Evolutionary conservation across 257 asterid genomes (phyloP).

Genomic region (Solanum neorickii): DNA sequence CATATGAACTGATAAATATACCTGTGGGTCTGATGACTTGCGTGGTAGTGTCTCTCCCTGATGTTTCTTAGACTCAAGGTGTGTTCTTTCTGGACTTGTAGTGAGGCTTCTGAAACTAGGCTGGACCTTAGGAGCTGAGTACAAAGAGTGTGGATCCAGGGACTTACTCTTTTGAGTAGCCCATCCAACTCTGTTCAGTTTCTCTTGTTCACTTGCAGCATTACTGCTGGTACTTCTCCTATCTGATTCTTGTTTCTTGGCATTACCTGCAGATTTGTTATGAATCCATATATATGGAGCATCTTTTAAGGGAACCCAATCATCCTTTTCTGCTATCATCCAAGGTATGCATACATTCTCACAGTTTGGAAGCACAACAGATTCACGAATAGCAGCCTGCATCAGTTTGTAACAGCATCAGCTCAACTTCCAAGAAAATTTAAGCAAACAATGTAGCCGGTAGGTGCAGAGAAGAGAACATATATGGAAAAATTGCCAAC

Average conservation of each 20-base stretch:
- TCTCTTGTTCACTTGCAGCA: slow-evolving; percentile 23
- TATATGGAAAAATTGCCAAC: not conserved
- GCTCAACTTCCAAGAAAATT: not conserved
- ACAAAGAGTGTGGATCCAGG: slow-evolving; percentile 12
- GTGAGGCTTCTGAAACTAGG: not conserved
- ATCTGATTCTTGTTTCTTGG: slow-evolving; percentile 22
- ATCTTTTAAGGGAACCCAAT: slow-evolving; percentile 64
- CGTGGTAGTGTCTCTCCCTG: not conserved
- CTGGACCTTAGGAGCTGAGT: slow-evolving; percentile 15
- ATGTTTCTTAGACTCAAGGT: not conserved
- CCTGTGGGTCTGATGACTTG: slow-evolving; percentile 16
- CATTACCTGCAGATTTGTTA: slow-evolving; percentile 30
- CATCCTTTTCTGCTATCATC: slow-evolving; percentile 90
- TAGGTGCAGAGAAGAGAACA: not conserved
- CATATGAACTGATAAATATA: slow-evolving; percentile 1
- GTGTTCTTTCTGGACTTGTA: not conserved
- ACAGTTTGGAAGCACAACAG: slow-evolving; percentile 78
- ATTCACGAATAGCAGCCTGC: slow-evolving; percentile 82
- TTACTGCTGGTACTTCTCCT: slow-evolving; percentile 10
- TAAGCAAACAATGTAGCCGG: not conserved
- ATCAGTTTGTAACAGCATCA: slow-evolving; percentile 7
- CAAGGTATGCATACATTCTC: slow-evolving; percentile 58
- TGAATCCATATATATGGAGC: slow-evolving; percentile 82
- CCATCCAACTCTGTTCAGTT: slow-evolving; percentile 6
- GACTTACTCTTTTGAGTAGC: slow-evolving; percentile 8